Percentiles rank a stretch among this genome's conserved stretches.
phyloP scores from a whole-genome alignment of 768 basidiomycete species.

The Podaxis pistillaris region DNA sequence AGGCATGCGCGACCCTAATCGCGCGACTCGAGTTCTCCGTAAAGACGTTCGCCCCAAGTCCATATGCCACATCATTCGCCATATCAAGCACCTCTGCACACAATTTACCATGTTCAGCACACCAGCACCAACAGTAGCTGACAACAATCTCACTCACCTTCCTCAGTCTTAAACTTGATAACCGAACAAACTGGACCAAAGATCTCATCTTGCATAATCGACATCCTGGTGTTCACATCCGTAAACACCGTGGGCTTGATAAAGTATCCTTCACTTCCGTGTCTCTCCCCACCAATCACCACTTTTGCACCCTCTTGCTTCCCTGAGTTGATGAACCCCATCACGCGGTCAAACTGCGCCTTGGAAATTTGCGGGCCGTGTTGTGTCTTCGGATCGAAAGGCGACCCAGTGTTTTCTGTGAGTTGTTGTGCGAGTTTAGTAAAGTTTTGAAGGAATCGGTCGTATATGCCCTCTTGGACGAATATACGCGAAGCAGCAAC shows the following conservation, averaged over 20 bases:
- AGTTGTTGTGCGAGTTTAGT: conserved; percentile 48
- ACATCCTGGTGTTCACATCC: conserved; percentile 64
- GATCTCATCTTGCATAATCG: conserved; percentile 73
- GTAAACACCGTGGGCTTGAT: conserved; percentile 78
- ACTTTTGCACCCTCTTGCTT: conserved; percentile 70
- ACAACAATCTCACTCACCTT: conserved; percentile 20
- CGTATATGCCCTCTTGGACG: conserved; percentile 79
- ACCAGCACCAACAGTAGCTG: neutral
- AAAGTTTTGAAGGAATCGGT: conserved; percentile 65
- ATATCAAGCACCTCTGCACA: conserved; percentile 44
- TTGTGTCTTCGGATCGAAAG: conserved; percentile 51
- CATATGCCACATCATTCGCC: conserved; percentile 80
- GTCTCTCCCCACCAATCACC: conserved; percentile 63
- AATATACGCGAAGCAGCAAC: conserved; percentile 81
- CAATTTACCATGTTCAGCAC: neutral
- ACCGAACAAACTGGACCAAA: conserved; percentile 82
- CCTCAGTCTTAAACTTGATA: conserved; percentile 71
- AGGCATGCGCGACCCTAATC: conserved; percentile 56
- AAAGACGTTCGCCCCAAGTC: conserved; percentile 79
- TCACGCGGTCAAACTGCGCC: conserved; percentile 67
- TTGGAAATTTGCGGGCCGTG: conserved; percentile 77
- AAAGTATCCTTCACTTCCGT: conserved; percentile 52
- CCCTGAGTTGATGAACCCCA: conserved; percentile 77
- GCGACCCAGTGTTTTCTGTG: conserved; percentile 56
- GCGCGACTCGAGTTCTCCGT: conserved; percentile 67